Conservation (phyloP, 1,284 basidiomycete genomes). For the Pyrrhoderma lamaoense region DNA sequence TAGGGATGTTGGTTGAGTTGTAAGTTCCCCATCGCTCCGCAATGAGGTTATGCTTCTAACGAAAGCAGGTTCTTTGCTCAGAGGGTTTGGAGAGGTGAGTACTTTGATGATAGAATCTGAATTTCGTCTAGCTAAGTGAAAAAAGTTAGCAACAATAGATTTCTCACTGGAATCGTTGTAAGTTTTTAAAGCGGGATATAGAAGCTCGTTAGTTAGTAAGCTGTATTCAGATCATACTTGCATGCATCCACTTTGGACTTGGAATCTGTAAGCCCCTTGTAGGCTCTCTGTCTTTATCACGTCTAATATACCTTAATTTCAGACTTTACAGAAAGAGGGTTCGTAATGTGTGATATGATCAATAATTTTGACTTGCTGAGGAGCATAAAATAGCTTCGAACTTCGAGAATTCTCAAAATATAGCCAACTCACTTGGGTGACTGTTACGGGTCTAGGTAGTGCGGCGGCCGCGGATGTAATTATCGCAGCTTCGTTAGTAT, state of each 20-base stretch:
- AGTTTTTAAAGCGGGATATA: constrained; percentile 1
- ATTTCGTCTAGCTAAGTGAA: too few species aligned
- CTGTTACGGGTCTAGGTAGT: constrained; percentile 25
- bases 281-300: neutral
- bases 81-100: constrained; percentile 26
- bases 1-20: constrained; percentile 26
- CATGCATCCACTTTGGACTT: constrained; percentile 22
- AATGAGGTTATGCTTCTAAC: constrained; percentile 7
- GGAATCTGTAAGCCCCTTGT: constrained; percentile 20
- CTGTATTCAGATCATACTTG: constrained; percentile 21
- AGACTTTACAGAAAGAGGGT: constrained; percentile 27
- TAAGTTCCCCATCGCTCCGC: constrained; percentile 15
- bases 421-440: constrained; percentile 27
- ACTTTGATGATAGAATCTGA: too few species aligned
- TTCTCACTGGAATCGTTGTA: constrained; percentile 26
- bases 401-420: constrained; percentile 25
- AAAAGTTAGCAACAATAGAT: constrained; percentile 21
- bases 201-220: too few species aligned
- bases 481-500: constrained; percentile 27
- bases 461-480: constrained; percentile 27
- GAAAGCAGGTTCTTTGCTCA: constrained; percentile 27
- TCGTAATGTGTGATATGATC: constrained; percentile 6
- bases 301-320: too few species aligned
- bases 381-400: constrained; percentile 21
- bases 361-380: neutral